Base-by-base conservation (phyloP, 441 rosid genomes). In the Raphanus hybrid region DNA sequence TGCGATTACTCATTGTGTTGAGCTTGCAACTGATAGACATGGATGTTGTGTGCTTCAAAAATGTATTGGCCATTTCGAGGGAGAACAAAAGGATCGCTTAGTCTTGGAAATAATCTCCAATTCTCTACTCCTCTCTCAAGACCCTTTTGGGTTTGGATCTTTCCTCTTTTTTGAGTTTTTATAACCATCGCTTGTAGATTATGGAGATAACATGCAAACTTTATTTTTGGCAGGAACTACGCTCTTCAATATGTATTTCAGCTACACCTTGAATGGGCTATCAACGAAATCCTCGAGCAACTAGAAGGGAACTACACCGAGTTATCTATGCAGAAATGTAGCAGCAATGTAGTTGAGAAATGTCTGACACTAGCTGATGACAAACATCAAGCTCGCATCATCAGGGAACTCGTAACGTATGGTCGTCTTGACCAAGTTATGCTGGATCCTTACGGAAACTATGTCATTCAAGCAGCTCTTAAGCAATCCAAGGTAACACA, bases 1-100 rank as follows among this genome's bases (percentile, higher is more conserved):
- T 74, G 87, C 91, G 23, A 84, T 78, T 8, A 74, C 84, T 58
- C 85, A 91, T 77, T 90, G 93, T 81, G 82, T 91, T 54, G 96
- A 93, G 72, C 85, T 91, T 63, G 96, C 97, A 63, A 88, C 89
- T 48, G 94, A 91, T 76, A 81, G 90, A 64, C 96, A 93, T 84
- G 97, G 97, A 65, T 91, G 98, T 69, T 90, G 94, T 69, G 94
- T 91, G 15, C 92, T 90, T 77, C 97, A 93, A 87, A 90, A 89
- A 82, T 91, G 93, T 84, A 87, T 93, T 72, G 70, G 77, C 58
- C 82, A 86, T 80, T 85, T 83, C 4, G 84, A 83, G 70, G 97
- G 87, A 1, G 90, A 87, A 81, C 85, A 87, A 75, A 85, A 83
- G 35, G 69, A 73, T n/a, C 83, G 55, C 26, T 75, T 93, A 73